Evolutionary conservation across 2,329 filamentous ascomycete genomes (phyloP).

Genomic region (Calonectria hawksworthii): DNA sequence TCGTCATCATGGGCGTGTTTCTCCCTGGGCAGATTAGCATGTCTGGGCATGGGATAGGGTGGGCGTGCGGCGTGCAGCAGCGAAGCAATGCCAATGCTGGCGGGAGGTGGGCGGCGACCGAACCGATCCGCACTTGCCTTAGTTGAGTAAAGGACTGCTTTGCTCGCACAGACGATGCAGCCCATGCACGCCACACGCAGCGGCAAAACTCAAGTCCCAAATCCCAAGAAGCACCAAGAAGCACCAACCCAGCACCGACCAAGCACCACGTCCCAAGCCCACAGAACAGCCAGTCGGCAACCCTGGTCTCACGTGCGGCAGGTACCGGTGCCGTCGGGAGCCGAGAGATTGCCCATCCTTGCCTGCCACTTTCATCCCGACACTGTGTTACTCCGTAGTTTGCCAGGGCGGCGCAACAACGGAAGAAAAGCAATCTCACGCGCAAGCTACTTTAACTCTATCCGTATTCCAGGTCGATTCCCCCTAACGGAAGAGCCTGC

Average conservation of each 20-base stretch:
- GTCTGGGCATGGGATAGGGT: not conserved
- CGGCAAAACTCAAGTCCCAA: not conserved
- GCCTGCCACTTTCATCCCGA: constrained; percentile 9
- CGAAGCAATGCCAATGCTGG: not conserved
- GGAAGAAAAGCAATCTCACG: constrained; percentile 4
- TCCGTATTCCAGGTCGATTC: not conserved
- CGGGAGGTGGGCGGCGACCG: constrained; percentile 28
- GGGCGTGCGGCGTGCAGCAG: not conserved
- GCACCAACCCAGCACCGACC: not conserved
- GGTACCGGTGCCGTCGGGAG: constrained; percentile 20
- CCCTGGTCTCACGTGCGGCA: constrained; percentile 20
- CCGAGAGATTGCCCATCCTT: constrained; percentile 10
- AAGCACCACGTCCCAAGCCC: not conserved
- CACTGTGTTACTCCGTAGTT: not conserved
- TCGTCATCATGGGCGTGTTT: constrained; percentile 13
- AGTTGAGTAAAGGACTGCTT: not conserved
- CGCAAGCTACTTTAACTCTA: constrained; percentile 8
- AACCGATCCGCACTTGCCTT: constrained; percentile 23
- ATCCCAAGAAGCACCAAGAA: not conserved
- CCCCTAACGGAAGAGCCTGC: not conserved
- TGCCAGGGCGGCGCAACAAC: not conserved
- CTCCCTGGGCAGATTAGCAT: constrained; percentile 6
- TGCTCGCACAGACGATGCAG: constrained; percentile 14
- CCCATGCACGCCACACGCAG: constrained; percentile 12
- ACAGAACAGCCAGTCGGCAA: not conserved